Evolutionary conservation across 1,284 basidiomycete species (phyloP).

Genomic region (Bjerkandera adusta): DNA sequence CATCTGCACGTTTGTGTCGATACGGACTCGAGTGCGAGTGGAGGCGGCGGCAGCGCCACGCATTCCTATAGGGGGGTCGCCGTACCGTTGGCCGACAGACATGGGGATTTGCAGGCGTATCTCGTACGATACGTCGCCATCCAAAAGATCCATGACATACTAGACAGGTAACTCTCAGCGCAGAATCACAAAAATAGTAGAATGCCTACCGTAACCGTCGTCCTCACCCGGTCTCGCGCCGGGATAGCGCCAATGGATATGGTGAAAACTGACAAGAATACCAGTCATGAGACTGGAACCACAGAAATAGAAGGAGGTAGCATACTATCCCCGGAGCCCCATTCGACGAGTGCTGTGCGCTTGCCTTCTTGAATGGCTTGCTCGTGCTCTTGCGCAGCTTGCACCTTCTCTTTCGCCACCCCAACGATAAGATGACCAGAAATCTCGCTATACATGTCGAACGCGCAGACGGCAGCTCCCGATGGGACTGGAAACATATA

Average conservation of each 20-base stretch:
- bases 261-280: constrained; percentile 45
- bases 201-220: constrained; percentile 40
- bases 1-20: constrained; percentile 13
- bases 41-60: constrained; percentile 22
- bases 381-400: constrained; percentile 42
- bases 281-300: background rate
- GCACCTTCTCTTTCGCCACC: constrained; percentile 44
- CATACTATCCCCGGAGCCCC: constrained; percentile 51
- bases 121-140: constrained; percentile 44
- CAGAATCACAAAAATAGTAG: background rate
- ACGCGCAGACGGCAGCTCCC: constrained; percentile 47
- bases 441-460: constrained; percentile 38
- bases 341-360: constrained; percentile 45
- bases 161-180: constrained; percentile 20
- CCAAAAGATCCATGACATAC: constrained; percentile 41
- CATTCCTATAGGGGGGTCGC: constrained; percentile 37
- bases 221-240: constrained; percentile 35
- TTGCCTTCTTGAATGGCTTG: constrained; percentile 40
- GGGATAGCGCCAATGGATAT: constrained; percentile 55
- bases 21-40: constrained; percentile 6
- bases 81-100: constrained; percentile 49
- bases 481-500: constrained; percentile 64
- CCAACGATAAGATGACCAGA: constrained; percentile 44
- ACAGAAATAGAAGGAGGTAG: constrained; percentile 6
- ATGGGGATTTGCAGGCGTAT: constrained; percentile 52